Evolutionary conservation across 495 filamentous ascomycete species (phyloP), one percentile per base, ranked within the genome.

Genomic region (Apodospora peruviana): DNA sequence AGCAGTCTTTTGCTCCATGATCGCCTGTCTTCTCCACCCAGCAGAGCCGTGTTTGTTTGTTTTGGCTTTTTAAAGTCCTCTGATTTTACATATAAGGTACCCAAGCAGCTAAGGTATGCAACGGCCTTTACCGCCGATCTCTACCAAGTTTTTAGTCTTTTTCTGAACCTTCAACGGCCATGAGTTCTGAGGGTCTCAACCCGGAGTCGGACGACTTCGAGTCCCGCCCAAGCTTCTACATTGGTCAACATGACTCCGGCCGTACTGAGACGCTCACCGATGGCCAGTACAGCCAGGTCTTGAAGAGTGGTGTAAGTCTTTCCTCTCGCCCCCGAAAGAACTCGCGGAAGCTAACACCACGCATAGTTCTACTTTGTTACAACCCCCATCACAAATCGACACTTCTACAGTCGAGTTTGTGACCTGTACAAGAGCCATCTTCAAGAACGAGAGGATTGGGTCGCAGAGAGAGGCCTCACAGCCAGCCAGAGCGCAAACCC

Each of bases 321-420:
- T 41, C 20, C 23, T 11, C 19, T 11, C n/a, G 11, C 32, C 32
- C 5, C 27, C 40, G 16, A 43, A n/a, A 47, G 19, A 51, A 21
- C 1, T 14, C 22, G 14, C 38, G 10, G 25, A 19, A 29, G 21
- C 37, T 46, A 39, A 49, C 58, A 37, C 39, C 12, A n/a, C 22
- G 11, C 29, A 16, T 41, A 97, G 88, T 97, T 97, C 80, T 85
- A 93, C 64, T 88, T 95, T 77, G 78, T 95, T 58, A 96, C 91
- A 0, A 84, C 82, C 0, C 86, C 88, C 9, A 90, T 98, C 55
- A 96, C 93, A 2, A 96, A 86, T 42, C 58, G 79, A 9, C 75
- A 84, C 57, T 96, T 96, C 61, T 87, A 88, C 60, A 75, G 85
- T 18, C 77, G 89, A 29, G 83, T 97, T 7, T 70, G 86, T 43